Evolutionary conservation across 2,329 filamentous ascomycete genomes (phyloP), one percentile per base, ranked within the genome.

Genomic region (Fusarium sp.): DNA sequence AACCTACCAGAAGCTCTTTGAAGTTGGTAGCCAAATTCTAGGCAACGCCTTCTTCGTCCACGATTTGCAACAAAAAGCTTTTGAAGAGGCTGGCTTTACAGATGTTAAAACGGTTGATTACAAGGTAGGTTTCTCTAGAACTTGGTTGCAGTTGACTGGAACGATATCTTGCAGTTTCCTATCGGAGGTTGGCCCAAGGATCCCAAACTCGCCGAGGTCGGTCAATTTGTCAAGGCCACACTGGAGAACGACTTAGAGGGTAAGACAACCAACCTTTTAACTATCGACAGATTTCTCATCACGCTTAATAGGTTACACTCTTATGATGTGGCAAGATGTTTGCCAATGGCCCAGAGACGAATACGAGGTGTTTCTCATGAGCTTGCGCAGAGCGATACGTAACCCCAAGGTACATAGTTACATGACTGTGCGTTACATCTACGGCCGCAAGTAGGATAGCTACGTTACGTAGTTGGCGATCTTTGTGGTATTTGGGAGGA

Each of bases 141-240:
- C 0, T 15, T 14, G 3, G 5, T 2, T 15, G 0, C 2, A 3
- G 7, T 37, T 15, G 0, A 5, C 38, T 56, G 1, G 38, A 0
- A n/a, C 2, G 0, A 0, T 4, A 1, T 9, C 5, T 20, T 32
- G 8, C 5, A 60, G 57, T 60, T 60, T 6, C 38, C 57, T 0
- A 42, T 60, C 0, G 57, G 57, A 0, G 15, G 30, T 1, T 60
- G 57, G 57, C 57, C 57, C 1, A 56, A 38, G 0, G 57, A 60
- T 20, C 6, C 10, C 6, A 60, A 45, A 2, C n/a, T 56, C 1
- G 32, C 57, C 0, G 50, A 44, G 12, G 41, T 60, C 0, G 57
- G 49, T 0, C 57, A 35, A 3, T 56, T 60, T 12, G 57, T 60
- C 1, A 56, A 56, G 15, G 30, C 38, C 5, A 44, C 38, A 7